A percentile compares a stretch with the other conserved stretches of the same genome.
Evolutionary conservation across 2,329 filamentous ascomycete genomes (phyloP).

Genomic region (Aspergillus ochraceus): DNA sequence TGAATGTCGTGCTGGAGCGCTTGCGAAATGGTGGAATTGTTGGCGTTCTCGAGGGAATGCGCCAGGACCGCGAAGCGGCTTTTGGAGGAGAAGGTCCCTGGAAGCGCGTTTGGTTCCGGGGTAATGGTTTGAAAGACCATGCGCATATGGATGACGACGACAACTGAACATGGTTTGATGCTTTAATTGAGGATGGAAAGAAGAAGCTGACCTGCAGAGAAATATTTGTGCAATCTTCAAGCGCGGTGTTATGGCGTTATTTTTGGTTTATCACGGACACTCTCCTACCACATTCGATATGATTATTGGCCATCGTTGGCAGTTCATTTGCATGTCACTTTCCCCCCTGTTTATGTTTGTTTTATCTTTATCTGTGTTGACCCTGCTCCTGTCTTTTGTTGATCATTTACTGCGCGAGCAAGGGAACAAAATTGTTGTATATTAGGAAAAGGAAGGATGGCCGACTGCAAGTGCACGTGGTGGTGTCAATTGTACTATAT

Average conservation of each 20-base stretch:
- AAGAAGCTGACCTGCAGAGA: constrained; percentile 3
- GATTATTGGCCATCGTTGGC: constrained; percentile 3
- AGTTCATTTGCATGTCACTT: constrained; percentile 4
- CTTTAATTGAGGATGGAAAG: not conserved
- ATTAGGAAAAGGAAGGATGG: constrained; percentile 14
- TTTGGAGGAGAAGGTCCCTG: constrained; percentile 41
- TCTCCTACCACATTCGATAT: constrained; percentile 19
- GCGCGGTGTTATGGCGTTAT: constrained; percentile 27
- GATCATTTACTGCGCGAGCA: constrained; percentile 15
- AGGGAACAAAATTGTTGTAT: constrained; percentile 18
- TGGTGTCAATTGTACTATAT: constrained; percentile 22
- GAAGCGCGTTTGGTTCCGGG: constrained; percentile 44
- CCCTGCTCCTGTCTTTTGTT: not conserved
- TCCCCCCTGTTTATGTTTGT: not conserved
- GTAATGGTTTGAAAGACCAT: constrained; percentile 27
- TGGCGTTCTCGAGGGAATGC: constrained; percentile 70
- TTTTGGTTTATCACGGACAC: constrained; percentile 18
- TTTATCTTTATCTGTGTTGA: not conserved
- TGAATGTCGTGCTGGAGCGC: constrained; percentile 65
- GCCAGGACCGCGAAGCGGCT: constrained; percentile 55
- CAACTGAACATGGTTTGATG: constrained; percentile 17
- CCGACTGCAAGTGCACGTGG: not conserved
- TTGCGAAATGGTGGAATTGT: constrained; percentile 66
- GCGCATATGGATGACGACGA: constrained; percentile 30
- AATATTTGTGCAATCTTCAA: constrained; percentile 22